Percentiles rank a stretch among this genome's conserved stretches.
phyloP scores from a whole-genome alignment of 2,329 filamentous ascomycete genomes.

The Tolypocladium amazonense region DNA sequence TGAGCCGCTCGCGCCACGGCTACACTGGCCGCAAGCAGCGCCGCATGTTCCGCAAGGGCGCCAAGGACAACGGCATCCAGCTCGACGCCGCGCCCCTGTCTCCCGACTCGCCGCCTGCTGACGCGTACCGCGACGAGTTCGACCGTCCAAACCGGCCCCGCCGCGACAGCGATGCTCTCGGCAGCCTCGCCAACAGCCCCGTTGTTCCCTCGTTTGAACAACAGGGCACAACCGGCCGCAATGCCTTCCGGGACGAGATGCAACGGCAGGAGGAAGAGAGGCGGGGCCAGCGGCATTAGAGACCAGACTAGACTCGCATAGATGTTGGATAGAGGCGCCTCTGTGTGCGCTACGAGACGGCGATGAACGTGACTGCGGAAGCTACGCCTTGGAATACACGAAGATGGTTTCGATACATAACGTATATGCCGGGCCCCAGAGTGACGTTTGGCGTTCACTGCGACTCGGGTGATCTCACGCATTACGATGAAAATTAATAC shows the following conservation, averaged over 20 bases:
- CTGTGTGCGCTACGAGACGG: neutral
- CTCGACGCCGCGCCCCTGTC: conserved; percentile 25
- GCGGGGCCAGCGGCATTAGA: neutral
- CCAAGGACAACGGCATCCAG: conserved; percentile 30
- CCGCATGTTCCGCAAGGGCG: conserved; percentile 20
- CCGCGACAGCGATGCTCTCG: conserved; percentile 36
- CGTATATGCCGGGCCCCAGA: too few relatives aligned
- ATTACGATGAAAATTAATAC: neutral
- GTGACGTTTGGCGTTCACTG: neutral
- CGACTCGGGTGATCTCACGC: neutral
- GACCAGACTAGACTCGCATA: neutral
- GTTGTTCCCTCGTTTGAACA: conserved; percentile 30
- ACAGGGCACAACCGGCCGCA: conserved; percentile 23
- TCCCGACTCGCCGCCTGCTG: conserved; percentile 6
- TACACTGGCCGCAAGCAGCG: conserved; percentile 30
- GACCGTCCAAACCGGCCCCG: conserved; percentile 7
- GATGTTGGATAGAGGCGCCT: neutral
- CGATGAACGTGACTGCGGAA: neutral
- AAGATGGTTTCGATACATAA: neutral
- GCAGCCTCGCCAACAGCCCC: conserved; percentile 37
- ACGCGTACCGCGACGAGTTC: conserved; percentile 12
- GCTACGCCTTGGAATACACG: neutral
- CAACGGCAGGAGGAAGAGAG: conserved; percentile 33
- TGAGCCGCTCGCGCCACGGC: conserved; percentile 33
- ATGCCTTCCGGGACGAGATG: conserved; percentile 40